These are phyloP conservation scores for Aspergillus fischeri DNA, from an alignment of 2,329 filamentous ascomycete genomes.

Conservation along the genomic window DNA sequence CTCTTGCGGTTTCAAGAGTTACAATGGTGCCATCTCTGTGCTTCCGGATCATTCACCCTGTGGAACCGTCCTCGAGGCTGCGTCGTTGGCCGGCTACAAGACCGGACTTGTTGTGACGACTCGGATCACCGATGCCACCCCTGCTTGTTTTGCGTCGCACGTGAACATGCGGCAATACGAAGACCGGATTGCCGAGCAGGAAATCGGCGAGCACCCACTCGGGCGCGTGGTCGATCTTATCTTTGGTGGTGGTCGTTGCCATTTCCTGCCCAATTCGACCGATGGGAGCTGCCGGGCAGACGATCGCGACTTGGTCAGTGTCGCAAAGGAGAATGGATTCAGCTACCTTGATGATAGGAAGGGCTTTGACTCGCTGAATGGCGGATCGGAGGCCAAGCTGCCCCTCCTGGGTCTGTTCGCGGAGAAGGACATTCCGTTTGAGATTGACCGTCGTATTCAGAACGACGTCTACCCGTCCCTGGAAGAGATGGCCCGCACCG, in stretches of 20 bases:
- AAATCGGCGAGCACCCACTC: conserved; percentile 81
- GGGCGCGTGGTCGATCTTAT: conserved; percentile 88
- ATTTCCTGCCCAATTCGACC: conserved; percentile 81
- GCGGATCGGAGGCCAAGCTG: conserved; percentile 64
- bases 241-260: conserved; percentile 87
- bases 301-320: conserved; percentile 65
- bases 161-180: conserved; percentile 75
- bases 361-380: conserved; percentile 70
- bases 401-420: conserved; percentile 87
- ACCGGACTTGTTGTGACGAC: conserved; percentile 95
- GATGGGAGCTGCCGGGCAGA: conserved; percentile 79
- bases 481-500: conserved; percentile 84
- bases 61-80: conserved; percentile 88
- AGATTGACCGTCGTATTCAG: conserved; percentile 80
- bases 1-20: conserved; percentile 86
- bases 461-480: conserved; percentile 80
- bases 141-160: conserved; percentile 89
- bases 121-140: conserved; percentile 90
- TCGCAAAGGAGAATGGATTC: conserved; percentile 77
- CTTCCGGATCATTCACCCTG: conserved; percentile 81
- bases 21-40: conserved; percentile 93
- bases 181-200: conserved; percentile 87
- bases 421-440: conserved; percentile 77
- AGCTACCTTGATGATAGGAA: conserved; percentile 68
- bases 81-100: conserved; percentile 84